phyloP scores from a whole-genome alignment of 75 land plant species.

The Pinus albicaulis region DNA sequence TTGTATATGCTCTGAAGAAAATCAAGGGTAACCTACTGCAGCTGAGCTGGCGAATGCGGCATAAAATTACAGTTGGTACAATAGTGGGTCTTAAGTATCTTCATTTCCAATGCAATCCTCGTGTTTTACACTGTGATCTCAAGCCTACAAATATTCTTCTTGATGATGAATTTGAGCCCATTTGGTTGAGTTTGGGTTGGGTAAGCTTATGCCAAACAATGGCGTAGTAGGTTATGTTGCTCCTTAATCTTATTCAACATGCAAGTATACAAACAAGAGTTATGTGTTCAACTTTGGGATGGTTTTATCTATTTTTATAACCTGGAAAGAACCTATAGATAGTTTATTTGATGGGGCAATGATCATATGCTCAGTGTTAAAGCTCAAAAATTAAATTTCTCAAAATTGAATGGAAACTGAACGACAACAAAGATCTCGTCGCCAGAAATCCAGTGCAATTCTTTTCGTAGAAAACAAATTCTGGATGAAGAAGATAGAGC shows the following conservation, averaged over 20 bases:
- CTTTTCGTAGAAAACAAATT: too few relatives aligned
- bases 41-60: slow-evolving; percentile 53
- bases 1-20: slow-evolving; percentile 48
- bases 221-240: slow-evolving; percentile 42
- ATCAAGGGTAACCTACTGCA: slow-evolving; percentile 33
- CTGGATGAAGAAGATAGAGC: too few relatives aligned
- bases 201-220: slow-evolving; percentile 32
- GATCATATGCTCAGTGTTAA: too few relatives aligned
- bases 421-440: too few relatives aligned
- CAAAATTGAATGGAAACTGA: too few relatives aligned
- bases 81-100: slow-evolving; percentile 57
- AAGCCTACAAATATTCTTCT: slow-evolving; percentile 66
- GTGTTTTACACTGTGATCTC: slow-evolving; percentile 41
- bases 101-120: slow-evolving; percentile 51
- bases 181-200: slow-evolving; percentile 61
- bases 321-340: slow-evolving; percentile 69
- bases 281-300: slow-evolving; percentile 77
- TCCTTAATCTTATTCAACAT: slow-evolving; percentile 68
- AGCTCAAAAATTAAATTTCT: too few relatives aligned
- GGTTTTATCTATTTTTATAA: slow-evolving; percentile 52
- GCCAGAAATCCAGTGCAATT: too few relatives aligned
- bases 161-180: slow-evolving; percentile 58
- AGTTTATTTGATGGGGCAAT: slow-evolving; percentile 39
- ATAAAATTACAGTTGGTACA: slow-evolving; percentile 59
- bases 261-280: slow-evolving; percentile 75